A percentile compares a stretch with the other conserved stretches of the same genome.
phyloP scores from a whole-genome alignment of 2,329 filamentous ascomycete species.

The Monosporascus sp. region DNA sequence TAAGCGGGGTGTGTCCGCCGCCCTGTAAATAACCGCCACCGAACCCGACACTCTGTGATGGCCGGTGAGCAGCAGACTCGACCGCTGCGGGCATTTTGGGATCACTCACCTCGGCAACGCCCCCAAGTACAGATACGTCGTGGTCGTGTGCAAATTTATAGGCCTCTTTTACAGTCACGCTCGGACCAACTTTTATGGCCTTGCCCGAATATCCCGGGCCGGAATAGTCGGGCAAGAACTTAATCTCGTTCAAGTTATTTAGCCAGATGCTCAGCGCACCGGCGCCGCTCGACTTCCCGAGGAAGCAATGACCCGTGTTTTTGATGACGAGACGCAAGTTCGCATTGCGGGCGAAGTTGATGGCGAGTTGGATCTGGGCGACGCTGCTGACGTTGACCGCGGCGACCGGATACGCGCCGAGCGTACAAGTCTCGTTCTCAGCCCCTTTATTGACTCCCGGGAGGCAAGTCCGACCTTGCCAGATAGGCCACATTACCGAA shows the following conservation, averaged over 20 bases:
- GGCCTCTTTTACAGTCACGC: slow-evolving; percentile 14
- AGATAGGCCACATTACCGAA: background rate
- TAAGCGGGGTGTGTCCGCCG: slow-evolving; percentile 36
- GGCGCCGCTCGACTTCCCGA: slow-evolving; percentile 23
- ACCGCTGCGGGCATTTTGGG: background rate
- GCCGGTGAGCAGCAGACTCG: background rate
- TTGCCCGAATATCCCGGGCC: slow-evolving; percentile 15
- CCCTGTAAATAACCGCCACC: slow-evolving; percentile 42
- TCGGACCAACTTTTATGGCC: slow-evolving; percentile 20
- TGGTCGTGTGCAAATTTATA: slow-evolving; percentile 6
- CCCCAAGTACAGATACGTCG: slow-evolving; percentile 32
- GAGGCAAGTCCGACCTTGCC: background rate
- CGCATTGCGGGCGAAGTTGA: slow-evolving; percentile 10
- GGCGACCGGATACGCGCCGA: background rate
- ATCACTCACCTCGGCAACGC: slow-evolving; percentile 8
- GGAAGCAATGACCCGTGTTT: slow-evolving; percentile 23
- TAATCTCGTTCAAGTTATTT: slow-evolving; percentile 23
- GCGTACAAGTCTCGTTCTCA: background rate
- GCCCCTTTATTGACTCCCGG: background rate
- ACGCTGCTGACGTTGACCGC: slow-evolving; percentile 2
- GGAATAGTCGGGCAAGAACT: slow-evolving; percentile 13
- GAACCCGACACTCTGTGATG: slow-evolving; percentile 28
- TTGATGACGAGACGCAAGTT: slow-evolving; percentile 13
- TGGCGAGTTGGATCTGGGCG: slow-evolving; percentile 1
- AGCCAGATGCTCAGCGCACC: slow-evolving; percentile 27